Percentiles rank a stretch among this genome's conserved stretches.
phyloP scores from a whole-genome alignment of 768 basidiomycete species.

The Lentinula sp. region DNA sequence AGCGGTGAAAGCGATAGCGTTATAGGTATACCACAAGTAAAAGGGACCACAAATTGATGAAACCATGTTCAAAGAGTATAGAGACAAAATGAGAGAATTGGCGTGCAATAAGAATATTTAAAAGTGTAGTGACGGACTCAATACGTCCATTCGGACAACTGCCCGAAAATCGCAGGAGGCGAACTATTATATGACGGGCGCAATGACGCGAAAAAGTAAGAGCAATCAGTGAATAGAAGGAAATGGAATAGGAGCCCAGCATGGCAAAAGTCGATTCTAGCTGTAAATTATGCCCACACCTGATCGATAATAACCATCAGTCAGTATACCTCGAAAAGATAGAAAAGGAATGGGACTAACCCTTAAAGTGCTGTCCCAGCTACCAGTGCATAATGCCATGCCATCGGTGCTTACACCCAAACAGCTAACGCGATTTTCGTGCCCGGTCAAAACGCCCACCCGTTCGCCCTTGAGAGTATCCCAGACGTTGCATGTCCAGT shows the following conservation, averaged over 20 bases:
- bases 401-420: slow-evolving; percentile 94
- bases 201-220: slow-evolving; percentile 16
- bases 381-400: slow-evolving; percentile 97
- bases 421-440: slow-evolving; percentile 97
- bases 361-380: slow-evolving; percentile 96
- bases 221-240: slow-evolving; percentile 11
- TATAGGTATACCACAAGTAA: slow-evolving; percentile 31
- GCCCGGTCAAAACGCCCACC: slow-evolving; percentile 94
- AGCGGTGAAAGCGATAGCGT: slow-evolving; percentile 26
- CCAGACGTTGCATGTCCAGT: slow-evolving; percentile 99
- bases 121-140: slow-evolving; percentile 59
- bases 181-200: slow-evolving; percentile 32
- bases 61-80: slow-evolving; percentile 12
- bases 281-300: slow-evolving; percentile 76
- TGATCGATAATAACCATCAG: slow-evolving; percentile 21
- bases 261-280: slow-evolving; percentile 1
- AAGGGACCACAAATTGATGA: slow-evolving; percentile 10
- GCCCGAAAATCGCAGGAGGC: slow-evolving; percentile 45
- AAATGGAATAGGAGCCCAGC: slow-evolving; percentile 7
- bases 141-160: slow-evolving; percentile 38
- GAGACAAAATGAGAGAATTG: slow-evolving; percentile 10
- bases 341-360: slow-evolving; percentile 36
- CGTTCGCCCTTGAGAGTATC: slow-evolving; percentile 98
- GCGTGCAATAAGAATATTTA: slow-evolving; percentile 21
- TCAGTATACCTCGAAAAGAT: slow-evolving; percentile 8